Evolutionary conservation across 2,329 filamentous ascomycete genomes (phyloP).

Genomic region (Fusarium sp.): DNA sequence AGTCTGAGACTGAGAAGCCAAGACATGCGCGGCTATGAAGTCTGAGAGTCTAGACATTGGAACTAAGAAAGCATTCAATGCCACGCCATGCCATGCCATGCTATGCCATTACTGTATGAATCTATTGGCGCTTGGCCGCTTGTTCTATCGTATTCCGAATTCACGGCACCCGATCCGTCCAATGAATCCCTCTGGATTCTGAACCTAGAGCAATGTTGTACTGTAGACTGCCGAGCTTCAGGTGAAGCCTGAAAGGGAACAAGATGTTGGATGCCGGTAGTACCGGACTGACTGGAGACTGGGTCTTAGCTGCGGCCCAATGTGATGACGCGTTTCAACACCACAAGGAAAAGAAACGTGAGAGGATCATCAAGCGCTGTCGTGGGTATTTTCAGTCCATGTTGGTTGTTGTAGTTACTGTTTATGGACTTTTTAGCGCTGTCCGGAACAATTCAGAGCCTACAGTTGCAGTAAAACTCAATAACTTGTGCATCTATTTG

Average conservation of each 20-base stretch:
- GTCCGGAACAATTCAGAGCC: neutral
- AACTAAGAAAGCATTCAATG: slow-evolving; percentile 3
- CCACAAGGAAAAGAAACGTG: slow-evolving; percentile 3
- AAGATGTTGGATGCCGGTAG: slow-evolving; percentile 31
- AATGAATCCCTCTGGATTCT: neutral
- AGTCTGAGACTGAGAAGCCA: neutral
- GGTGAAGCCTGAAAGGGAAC: slow-evolving; percentile 13
- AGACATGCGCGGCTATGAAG: slow-evolving; percentile 13
- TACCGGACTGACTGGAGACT: slow-evolving; percentile 40
- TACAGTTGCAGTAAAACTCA: neutral
- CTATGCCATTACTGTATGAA: slow-evolving; percentile 2
- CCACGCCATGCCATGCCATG: neutral
- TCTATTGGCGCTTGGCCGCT: slow-evolving; percentile 18
- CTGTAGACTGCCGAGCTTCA: slow-evolving; percentile 31
- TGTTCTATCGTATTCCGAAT: slow-evolving; percentile 9
- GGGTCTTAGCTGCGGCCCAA: slow-evolving; percentile 38
- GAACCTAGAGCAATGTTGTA: neutral
- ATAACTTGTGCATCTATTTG: slow-evolving; percentile 15
- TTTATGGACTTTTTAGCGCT: slow-evolving; percentile 16
- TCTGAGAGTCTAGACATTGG: neutral
- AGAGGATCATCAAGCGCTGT: slow-evolving; percentile 21
- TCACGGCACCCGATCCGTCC: slow-evolving; percentile 3
- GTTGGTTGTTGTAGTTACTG: neutral
- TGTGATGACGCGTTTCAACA: slow-evolving; percentile 42
- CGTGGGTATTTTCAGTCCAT: neutral